Evolutionary conservation across 208 protist genomes (phyloP), one percentile per base, ranked within the genome.

Genomic region (Acanthamoeba lenticulata): DNA sequence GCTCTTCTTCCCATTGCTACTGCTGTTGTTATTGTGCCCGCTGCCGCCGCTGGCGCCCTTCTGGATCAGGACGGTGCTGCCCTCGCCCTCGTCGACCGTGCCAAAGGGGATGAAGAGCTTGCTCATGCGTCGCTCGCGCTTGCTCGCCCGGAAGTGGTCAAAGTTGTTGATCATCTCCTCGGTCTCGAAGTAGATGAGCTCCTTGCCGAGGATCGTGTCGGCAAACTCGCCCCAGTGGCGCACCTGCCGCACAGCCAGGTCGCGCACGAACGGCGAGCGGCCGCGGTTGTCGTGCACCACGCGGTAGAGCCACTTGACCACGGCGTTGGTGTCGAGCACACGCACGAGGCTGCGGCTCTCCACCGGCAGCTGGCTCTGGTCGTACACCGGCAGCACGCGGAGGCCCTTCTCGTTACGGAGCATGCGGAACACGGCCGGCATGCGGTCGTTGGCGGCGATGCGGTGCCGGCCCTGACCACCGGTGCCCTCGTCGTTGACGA

Each of bases 121-220:
- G 77, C 77, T 86, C 77, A 86, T 86, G 11, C 77, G 40, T 13
- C 77, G 40, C 45, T 86, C 77, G 44, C 77, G 40, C 77, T 60
- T 60, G 1, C 29, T 42, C 42, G 77, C 77, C 7, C 77, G 77
- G 44, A 86, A 86, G 77, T 86, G 77, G 77, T 86, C 77, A 7
- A 86, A 86, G 29, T 86, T 86, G 77, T 86, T 86, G 40, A 86
- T 86, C 77, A 86, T 86, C 77, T 86, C 77, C 45, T 86, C 77
- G 27, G 77, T 86, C 77, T 86, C 77, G 77, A 86, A 86, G 77
- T 86, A 86, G 77, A 86, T 86, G 29, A 86, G 77, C 77, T 86
- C 77, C 77, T 86, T 86, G 9, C 77, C 77, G 15, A 86, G 77
- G 77, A 86, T 86, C 77, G 77, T 44, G 45, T 86, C 77, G 77